These are phyloP conservation scores for Hymenoscyphus occultus DNA, from an alignment of 2,329 filamentous ascomycete species.

Conservation along the genomic window DNA sequence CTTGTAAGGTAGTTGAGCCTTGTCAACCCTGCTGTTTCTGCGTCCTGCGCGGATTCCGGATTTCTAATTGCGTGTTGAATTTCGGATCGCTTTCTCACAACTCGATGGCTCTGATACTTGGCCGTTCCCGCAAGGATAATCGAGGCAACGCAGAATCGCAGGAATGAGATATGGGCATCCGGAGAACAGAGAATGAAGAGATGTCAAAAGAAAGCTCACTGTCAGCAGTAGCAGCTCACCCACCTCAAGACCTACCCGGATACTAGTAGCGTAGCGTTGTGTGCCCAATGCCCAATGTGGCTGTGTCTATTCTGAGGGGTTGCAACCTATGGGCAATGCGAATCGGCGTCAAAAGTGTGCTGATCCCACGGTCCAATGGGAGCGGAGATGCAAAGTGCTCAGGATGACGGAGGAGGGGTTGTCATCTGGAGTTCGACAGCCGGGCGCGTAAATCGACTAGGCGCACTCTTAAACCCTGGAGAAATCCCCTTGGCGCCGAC, in stretches of 20 bases:
- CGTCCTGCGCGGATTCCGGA: conserved; percentile 2
- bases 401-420: neutral
- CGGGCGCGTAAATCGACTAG: conserved; percentile 25
- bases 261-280: neutral
- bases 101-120: neutral
- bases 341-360: neutral
- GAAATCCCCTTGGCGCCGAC: conserved; percentile 1
- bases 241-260: neutral
- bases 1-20: conserved; percentile 14
- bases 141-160: neutral
- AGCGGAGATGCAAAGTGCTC: neutral
- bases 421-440: conserved; percentile 8
- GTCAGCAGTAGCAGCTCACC: conserved; percentile 8
- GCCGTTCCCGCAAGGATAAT: neutral
- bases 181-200: neutral
- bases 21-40: conserved; percentile 9
- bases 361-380: conserved; percentile 21
- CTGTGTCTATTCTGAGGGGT: conserved; percentile 30
- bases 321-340: conserved; percentile 8
- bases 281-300: conserved; percentile 11
- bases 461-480: neutral
- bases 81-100: neutral
- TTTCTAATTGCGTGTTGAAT: neutral
- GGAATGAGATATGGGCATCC: neutral
- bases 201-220: conserved; percentile 7